These are phyloP conservation scores for Fusarium torreyae DNA, from an alignment of 2,329 filamentous ascomycete genomes.

Conservation along the genomic window DNA sequence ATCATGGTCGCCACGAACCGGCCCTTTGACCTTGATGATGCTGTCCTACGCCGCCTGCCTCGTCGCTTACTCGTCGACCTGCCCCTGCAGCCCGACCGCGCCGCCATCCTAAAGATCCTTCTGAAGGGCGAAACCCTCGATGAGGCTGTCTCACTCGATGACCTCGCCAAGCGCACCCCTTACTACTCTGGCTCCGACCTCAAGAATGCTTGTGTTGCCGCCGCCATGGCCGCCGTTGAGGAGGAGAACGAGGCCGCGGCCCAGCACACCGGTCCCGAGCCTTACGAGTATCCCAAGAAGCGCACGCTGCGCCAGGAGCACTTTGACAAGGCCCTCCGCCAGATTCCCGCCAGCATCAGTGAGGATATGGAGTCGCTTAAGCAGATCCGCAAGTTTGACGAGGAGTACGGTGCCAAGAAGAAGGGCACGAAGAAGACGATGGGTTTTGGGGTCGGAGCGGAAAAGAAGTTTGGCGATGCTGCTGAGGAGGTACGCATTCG, in stretches of 20 bases:
- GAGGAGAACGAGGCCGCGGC: conserved; percentile 73
- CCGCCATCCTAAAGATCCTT: conserved; percentile 79
- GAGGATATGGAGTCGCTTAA: conserved; percentile 92
- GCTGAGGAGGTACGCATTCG: conserved; percentile 64
- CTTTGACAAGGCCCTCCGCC: conserved; percentile 87
- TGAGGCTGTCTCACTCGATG: conserved; percentile 70
- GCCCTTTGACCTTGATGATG: conserved; percentile 94
- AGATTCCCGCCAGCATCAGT: conserved; percentile 92
- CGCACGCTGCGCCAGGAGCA: conserved; percentile 73
- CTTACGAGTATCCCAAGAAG: conserved; percentile 74
- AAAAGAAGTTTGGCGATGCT: conserved; percentile 54
- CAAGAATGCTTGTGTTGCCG: conserved; percentile 86
- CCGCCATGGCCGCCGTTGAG: conserved; percentile 83
- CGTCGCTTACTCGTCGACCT: conserved; percentile 81
- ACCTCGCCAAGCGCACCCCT: conserved; percentile 77
- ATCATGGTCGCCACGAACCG: conserved; percentile 99
- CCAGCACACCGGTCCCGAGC: conserved; percentile 57
- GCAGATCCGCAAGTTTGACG: conserved; percentile 94
- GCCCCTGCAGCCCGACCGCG: conserved; percentile 75
- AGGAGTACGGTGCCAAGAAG: conserved; percentile 89
- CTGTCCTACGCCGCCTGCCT: conserved; percentile 82
- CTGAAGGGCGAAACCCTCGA: conserved; percentile 78
- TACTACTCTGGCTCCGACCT: conserved; percentile 88
- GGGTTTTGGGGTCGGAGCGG: conserved; percentile 70
- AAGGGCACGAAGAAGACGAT: conserved; percentile 72